Percentiles rank a stretch among this genome's conserved stretches.
Evolutionary conservation across 257 asterid genomes (phyloP).

Genomic region (Ehretia macrophylla): DNA sequence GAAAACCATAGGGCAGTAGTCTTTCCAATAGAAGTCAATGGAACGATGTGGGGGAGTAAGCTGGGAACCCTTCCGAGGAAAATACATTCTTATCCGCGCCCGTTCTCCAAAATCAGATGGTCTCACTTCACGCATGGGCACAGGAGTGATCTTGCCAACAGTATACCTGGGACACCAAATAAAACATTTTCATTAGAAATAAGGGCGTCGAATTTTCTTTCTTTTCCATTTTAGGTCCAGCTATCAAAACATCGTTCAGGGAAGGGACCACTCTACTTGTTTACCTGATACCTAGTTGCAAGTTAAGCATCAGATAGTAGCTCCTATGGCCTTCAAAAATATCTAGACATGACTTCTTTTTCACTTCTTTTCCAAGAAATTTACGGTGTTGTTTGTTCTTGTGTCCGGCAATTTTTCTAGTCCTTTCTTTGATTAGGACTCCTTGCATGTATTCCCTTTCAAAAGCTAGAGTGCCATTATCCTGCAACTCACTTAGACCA

Average conservation of each 20-base stretch:
- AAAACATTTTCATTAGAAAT: conserved; percentile 12
- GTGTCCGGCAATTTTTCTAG: conserved; percentile 37
- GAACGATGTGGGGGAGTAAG: conserved; percentile 13
- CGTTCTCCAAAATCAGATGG: conserved; percentile 84
- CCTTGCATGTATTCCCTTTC: conserved; percentile 99
- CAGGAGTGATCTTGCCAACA: conserved; percentile 92
- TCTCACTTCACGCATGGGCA: conserved; percentile 90
- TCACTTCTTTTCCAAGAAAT: conserved; percentile 55
- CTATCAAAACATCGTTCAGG: not conserved
- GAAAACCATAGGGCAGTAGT: conserved; percentile 15
- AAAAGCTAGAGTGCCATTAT: conserved; percentile 42
- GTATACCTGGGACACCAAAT: conserved; percentile 80
- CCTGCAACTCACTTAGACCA: conserved; percentile 43
- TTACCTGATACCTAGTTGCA: conserved; percentile 97
- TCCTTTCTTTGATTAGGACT: conserved; percentile 76
- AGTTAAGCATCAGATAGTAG: conserved; percentile 83
- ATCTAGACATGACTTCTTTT: conserved; percentile 42
- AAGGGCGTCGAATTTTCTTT: no score
- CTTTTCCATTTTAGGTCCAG: no score
- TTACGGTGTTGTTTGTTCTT: conserved; percentile 53
- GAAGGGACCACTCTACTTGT: conserved; percentile 7
- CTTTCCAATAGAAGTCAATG: conserved; percentile 11
- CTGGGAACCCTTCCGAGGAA: conserved; percentile 15
- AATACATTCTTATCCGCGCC: conserved; percentile 58
- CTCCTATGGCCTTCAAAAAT: conserved; percentile 67